These are phyloP conservation scores for Leishmania major DNA, from an alignment of 208 protist genomes.

Conservation along the genomic window DNA sequence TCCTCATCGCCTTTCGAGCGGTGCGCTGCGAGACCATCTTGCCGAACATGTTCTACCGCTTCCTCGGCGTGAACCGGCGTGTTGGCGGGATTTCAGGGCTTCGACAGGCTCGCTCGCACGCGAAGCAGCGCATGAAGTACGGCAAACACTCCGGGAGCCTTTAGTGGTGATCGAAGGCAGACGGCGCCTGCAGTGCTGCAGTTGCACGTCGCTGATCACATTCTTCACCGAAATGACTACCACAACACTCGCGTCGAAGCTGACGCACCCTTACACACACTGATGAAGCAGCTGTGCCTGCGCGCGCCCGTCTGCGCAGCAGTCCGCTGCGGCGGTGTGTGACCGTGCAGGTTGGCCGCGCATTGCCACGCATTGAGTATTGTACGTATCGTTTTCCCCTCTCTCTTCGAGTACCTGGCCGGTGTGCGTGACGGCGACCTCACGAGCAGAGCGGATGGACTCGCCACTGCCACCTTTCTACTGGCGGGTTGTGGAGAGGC, in stretches of 20 bases:
- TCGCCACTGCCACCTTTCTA: background rate
- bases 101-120: conserved; percentile 62
- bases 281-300: background rate
- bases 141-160: conserved; percentile 62
- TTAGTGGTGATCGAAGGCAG: background rate
- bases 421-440: background rate
- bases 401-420: background rate
- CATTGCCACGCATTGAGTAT: background rate
- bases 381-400: background rate
- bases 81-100: conserved; percentile 76
- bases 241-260: background rate
- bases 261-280: background rate
- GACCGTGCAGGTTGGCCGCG: background rate
- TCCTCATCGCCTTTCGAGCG: conserved; percentile 78
- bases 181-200: background rate
- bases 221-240: background rate
- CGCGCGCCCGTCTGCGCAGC: background rate
- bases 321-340: background rate
- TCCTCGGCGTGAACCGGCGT: conserved; percentile 77
- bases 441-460: background rate
- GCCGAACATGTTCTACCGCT: conserved; percentile 92
- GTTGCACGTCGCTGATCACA: background rate
- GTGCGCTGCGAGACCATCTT: conserved; percentile 93
- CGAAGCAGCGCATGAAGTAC: conserved; percentile 85
- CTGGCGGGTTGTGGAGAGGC: background rate